Evolutionary conservation across 176 grass and related monocot genomes (phyloP), one percentile per base, ranked within the genome.

Genomic region (Musa troglodytarum): DNA sequence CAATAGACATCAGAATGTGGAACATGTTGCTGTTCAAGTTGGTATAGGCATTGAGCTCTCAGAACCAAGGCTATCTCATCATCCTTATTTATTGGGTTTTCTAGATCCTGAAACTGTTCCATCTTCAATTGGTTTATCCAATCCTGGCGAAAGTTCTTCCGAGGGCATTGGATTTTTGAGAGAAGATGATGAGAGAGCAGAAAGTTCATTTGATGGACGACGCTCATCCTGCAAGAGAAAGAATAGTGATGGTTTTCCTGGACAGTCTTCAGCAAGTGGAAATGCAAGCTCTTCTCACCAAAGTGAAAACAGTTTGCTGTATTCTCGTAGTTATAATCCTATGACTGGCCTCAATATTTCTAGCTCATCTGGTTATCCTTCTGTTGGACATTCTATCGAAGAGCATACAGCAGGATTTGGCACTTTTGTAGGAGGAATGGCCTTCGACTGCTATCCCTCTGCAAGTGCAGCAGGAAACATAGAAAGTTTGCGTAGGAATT

Each of bases 211-310:
- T 29, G 90, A 87, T n/a, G 82, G 84, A 8, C 87, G 87, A 5
- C 80, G 90, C 6, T 43, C 85, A 50, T 85, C 90, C 0, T 89
- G 90, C 82, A 93, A 93, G 80, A 93, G 90, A 77, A 93, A 93
- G 87, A 89, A 83, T 54, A 83, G 87, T 74, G 87, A 93, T 17
- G 87, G 87, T 74, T 52, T 85, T 17, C 73, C 78, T 73, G 87
- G 87, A 24, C 85, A 85, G 53, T 79, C 77, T 77, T 93, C 90
- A 77, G 51, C 72, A 22, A 77, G 80, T 81, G 80, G 57, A 65
- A 87, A 83, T 74, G 78, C 82, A 28, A 83, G 85, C 71, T 85
- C 82, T 79, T n/a, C 68, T 64, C 66, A 87, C 25, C 86, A 78
- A 70, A 83, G 84, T 0, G 68, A 85, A 54, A 85, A 70, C 68